Percentiles rank a stretch among this genome's conserved stretches.
Conservation (phyloP, 352 stramenopile species). For the Globisporangium alternatum region DNA sequence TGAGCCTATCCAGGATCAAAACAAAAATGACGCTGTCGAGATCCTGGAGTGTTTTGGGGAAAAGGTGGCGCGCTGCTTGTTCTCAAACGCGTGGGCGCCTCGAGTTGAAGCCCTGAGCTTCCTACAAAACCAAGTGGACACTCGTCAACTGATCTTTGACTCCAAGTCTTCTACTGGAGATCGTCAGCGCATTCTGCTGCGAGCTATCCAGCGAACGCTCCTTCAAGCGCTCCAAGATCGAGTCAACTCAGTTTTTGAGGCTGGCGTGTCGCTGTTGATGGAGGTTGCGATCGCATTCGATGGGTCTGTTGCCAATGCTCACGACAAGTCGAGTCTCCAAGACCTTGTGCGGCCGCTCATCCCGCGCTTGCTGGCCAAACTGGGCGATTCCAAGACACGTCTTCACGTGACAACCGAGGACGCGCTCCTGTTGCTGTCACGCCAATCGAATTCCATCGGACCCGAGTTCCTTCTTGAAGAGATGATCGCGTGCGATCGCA, state of each 20-base stretch:
- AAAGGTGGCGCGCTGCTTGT: slow-evolving; percentile 68
- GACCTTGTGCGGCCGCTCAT: slow-evolving; percentile 66
- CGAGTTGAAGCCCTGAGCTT: slow-evolving; percentile 78
- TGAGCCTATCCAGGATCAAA: slow-evolving; percentile 63
- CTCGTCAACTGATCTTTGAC: slow-evolving; percentile 48
- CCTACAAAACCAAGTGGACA: slow-evolving; percentile 63
- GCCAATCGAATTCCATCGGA: slow-evolving; percentile 55
- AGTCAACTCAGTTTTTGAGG: slow-evolving; percentile 79
- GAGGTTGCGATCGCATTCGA: slow-evolving; percentile 68
- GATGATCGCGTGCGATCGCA: slow-evolving; percentile 68
- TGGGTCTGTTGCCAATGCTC: slow-evolving; percentile 13
- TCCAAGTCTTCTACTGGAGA: slow-evolving; percentile 7
- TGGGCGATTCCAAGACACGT: slow-evolving; percentile 71
- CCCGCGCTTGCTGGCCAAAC: slow-evolving; percentile 63
- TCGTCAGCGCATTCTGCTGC: background rate
- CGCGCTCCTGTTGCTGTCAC: slow-evolving; percentile 60
- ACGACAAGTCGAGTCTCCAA: slow-evolving; percentile 26
- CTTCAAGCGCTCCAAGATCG: slow-evolving; percentile 64
- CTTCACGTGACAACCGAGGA: slow-evolving; percentile 76
- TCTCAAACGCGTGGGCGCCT: slow-evolving; percentile 80
- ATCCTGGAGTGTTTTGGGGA: slow-evolving; percentile 66
- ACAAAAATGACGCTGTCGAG: slow-evolving; percentile 41
- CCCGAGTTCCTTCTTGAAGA: slow-evolving; percentile 74
- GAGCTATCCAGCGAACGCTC: slow-evolving; percentile 48
- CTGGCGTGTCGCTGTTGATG: slow-evolving; percentile 63